Evolutionary conservation across 75 land plant genomes (phyloP).

Genomic region (Pinus albicaulis): DNA sequence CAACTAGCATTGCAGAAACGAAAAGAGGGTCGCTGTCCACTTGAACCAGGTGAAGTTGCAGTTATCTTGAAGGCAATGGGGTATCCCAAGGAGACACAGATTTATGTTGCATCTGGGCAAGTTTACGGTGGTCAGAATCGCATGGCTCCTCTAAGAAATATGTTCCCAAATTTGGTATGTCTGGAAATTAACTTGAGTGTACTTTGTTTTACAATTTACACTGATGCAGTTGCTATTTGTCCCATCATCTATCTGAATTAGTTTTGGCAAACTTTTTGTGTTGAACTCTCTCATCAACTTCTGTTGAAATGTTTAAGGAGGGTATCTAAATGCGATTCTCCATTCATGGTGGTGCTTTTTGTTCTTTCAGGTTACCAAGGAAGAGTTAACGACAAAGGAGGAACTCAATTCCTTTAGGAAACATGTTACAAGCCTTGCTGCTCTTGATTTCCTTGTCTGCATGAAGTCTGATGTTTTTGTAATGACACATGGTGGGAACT

Average conservation of each 20-base stretch:
- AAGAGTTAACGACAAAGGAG: constrained; percentile 72
- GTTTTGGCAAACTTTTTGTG: neutral
- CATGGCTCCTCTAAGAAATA: constrained; percentile 89
- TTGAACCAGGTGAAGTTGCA: constrained; percentile 94
- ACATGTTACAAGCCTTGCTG: constrained; percentile 92
- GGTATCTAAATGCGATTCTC: neutral
- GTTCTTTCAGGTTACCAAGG: constrained; percentile 79
- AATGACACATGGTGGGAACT: constrained; percentile 99
- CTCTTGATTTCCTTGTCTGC: constrained; percentile 93
- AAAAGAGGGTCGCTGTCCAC: constrained; percentile 87
- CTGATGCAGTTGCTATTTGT: constrained; percentile 1
- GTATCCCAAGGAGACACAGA: constrained; percentile 89
- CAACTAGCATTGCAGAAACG: constrained; percentile 79
- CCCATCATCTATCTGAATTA: neutral
- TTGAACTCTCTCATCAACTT: neutral
- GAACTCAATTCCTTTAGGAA: constrained; percentile 75
- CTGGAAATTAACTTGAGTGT: neutral
- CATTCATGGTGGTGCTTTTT: neutral
- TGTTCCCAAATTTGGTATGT: constrained; percentile 93
- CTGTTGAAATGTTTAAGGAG: neutral
- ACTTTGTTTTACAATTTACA: neutral
- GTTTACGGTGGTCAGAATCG: constrained; percentile 94
- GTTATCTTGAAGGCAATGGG: constrained; percentile 87
- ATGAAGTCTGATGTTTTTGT: constrained; percentile 95
- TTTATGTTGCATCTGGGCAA: constrained; percentile 94